These are phyloP conservation scores for Pseudogymnoascus sp. DNA, from an alignment of 2,329 filamentous ascomycete genomes.

Conservation along the genomic window DNA sequence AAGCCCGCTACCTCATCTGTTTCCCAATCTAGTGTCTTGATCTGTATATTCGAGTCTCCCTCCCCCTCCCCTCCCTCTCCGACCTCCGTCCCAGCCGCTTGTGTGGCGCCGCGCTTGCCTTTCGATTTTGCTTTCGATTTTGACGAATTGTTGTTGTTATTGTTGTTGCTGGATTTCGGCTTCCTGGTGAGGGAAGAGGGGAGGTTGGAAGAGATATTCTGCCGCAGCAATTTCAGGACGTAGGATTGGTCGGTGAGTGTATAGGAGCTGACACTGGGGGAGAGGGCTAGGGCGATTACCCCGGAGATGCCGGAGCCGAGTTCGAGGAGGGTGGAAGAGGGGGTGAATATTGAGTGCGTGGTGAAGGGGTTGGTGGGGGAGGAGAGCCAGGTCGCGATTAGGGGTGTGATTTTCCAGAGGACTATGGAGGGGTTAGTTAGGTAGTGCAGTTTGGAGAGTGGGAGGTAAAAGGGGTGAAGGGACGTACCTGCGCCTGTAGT, in stretches of 20 bases:
- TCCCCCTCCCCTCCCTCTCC: not conserved
- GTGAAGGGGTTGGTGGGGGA: constrained; percentile 57
- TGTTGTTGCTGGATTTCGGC: constrained; percentile 20
- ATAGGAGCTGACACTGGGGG: constrained; percentile 53
- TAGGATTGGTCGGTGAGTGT: constrained; percentile 85
- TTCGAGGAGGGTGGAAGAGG: constrained; percentile 61
- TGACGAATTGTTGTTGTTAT: constrained; percentile 8
- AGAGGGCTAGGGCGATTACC: constrained; percentile 64
- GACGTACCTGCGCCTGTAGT: constrained; percentile 62
- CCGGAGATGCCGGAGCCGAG: constrained; percentile 85
- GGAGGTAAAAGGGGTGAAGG: constrained; percentile 8
- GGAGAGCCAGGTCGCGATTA: constrained; percentile 74
- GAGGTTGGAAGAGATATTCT: constrained; percentile 64
- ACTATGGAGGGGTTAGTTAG: constrained; percentile 42
- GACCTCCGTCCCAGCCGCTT: not conserved
- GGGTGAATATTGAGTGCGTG: constrained; percentile 43
- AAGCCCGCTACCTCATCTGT: constrained; percentile 45
- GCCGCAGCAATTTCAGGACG: constrained; percentile 66
- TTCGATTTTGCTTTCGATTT: constrained; percentile 14
- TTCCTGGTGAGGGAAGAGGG: constrained; percentile 15
- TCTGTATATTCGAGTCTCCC: constrained; percentile 39
- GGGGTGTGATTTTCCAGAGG: constrained; percentile 84
- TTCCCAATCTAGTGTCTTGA: constrained; percentile 78
- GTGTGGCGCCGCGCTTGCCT: constrained; percentile 14
- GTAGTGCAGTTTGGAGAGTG: no score